A percentile compares a stretch with the other conserved stretches of the same genome.
phyloP scores from a whole-genome alignment of 805 yeast species.

The Yamadazyma kitorensis region DNA sequence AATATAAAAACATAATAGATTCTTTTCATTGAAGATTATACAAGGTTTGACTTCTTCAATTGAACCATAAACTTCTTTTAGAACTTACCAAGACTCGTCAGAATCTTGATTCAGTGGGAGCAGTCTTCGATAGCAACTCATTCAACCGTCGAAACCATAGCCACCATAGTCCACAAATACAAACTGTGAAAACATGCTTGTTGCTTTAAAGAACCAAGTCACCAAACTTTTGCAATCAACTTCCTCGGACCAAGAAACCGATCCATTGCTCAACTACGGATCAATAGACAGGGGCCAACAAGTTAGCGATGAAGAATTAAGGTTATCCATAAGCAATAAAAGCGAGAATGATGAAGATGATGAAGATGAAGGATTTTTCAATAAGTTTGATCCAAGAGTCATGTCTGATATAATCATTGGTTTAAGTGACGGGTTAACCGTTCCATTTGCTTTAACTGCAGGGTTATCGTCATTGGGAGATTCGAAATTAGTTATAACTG shows the following conservation, averaged over 20 bases:
- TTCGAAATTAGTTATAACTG: constrained; percentile 87
- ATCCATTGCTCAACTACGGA: constrained; percentile 35
- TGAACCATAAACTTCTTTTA: neutral
- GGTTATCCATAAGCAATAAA: constrained; percentile 19
- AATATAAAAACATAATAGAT: neutral
- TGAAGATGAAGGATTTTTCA: constrained; percentile 39
- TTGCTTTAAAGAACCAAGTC: constrained; percentile 36
- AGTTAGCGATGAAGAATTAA: constrained; percentile 32
- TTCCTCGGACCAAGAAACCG: constrained; percentile 32
- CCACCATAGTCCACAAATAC: neutral
- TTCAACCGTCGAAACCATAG: neutral
- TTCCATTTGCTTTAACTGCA: constrained; percentile 98
- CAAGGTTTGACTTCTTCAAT: neutral
- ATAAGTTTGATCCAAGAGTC: constrained; percentile 79
- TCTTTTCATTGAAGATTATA: neutral
- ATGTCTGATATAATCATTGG: constrained; percentile 94
- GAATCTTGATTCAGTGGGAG: no score
- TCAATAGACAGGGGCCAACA: constrained; percentile 37
- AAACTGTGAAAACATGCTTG: constrained; percentile 25
- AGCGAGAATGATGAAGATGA: constrained; percentile 23
- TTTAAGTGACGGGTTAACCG: constrained; percentile 91
- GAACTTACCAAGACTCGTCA: neutral
- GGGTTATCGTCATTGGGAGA: constrained; percentile 91
- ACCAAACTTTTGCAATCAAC: constrained; percentile 23
- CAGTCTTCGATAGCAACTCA: no score